Conservation (phyloP, 257 asterid genomes). For the Solanum pinnatisectum region DNA sequence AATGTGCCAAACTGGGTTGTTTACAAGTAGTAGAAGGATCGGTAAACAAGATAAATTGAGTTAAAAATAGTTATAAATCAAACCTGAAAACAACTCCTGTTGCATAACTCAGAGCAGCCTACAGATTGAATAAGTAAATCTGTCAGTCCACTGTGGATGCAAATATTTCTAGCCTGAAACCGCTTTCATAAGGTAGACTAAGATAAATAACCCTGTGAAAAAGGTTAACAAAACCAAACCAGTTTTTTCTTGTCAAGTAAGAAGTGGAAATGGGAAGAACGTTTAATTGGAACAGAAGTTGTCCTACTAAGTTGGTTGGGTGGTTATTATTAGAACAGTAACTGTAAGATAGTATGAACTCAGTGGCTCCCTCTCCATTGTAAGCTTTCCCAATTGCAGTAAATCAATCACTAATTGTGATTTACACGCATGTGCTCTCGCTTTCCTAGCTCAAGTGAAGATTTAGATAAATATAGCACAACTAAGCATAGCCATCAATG, state of each 20-base stretch:
- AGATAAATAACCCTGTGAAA: neutral
- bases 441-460: neutral
- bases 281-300: neutral
- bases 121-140: neutral
- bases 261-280: neutral
- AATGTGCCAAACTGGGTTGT: neutral
- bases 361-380: neutral
- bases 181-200: neutral
- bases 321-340: neutral
- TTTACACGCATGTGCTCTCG: neutral
- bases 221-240: neutral
- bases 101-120: conserved; percentile 38
- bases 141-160: neutral
- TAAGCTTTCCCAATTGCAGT: neutral
- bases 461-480: neutral
- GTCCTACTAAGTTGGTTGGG: neutral
- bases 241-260: neutral
- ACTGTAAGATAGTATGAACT: neutral
- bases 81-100: conserved; percentile 33
- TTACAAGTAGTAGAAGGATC: neutral
- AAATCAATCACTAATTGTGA: neutral
- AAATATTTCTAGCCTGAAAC: neutral
- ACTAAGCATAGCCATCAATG: neutral
- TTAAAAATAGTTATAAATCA: neutral
- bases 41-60: neutral